A percentile compares a stretch with the other conserved stretches of the same genome.
These are phyloP conservation scores for Oryza australiensis DNA, from an alignment of 176 grass and related monocot genomes.

Conservation along the genomic window DNA sequence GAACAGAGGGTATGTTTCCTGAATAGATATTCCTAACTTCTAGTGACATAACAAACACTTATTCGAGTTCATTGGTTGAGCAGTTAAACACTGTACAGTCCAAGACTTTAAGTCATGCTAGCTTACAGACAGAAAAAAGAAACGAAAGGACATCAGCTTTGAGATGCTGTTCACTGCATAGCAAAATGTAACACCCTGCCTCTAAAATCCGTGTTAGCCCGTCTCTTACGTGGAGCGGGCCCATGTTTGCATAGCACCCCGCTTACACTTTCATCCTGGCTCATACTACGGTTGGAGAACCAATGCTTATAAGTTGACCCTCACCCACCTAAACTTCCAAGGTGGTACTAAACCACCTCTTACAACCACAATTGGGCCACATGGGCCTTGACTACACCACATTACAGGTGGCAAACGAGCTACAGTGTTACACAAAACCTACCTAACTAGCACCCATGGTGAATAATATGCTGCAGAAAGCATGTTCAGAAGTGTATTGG, in stretches of 20 bases:
- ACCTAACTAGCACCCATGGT: background rate
- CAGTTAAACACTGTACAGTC: background rate
- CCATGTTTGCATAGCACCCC: too few species aligned
- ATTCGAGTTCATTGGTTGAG: background rate
- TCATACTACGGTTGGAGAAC: too few species aligned
- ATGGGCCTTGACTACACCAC: too few species aligned
- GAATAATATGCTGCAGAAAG: slow-evolving; percentile 7
- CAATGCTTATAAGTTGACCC: too few species aligned
- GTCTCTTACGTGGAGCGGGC: too few species aligned
- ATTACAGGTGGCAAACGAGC: too few species aligned
- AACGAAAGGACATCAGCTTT: background rate
- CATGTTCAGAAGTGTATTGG: background rate
- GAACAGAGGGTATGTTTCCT: slow-evolving; percentile 2
- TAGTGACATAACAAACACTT: background rate
- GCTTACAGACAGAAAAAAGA: background rate
- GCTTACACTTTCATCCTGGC: too few species aligned
- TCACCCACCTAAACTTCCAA: too few species aligned
- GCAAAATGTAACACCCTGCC: background rate
- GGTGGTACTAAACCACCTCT: too few species aligned
- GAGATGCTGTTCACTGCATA: background rate
- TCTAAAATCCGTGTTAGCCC: too few species aligned
- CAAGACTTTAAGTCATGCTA: background rate
- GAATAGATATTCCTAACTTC: slow-evolving; percentile 18
- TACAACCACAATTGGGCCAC: too few species aligned
- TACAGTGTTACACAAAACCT: too few species aligned